Conservation (phyloP, 805 yeast species). For the Pichia nakasei region DNA sequence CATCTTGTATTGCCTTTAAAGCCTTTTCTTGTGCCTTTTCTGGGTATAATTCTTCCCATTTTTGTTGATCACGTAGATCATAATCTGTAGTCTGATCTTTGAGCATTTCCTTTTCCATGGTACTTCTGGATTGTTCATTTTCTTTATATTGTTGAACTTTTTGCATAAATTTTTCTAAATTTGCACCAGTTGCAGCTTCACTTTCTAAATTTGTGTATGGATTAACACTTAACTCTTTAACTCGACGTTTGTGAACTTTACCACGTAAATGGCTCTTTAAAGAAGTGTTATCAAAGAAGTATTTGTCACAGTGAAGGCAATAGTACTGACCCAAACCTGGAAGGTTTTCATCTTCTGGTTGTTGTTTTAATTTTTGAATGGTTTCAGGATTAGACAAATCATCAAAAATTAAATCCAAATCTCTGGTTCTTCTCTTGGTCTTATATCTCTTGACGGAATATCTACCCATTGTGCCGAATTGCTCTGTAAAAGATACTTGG, state of each 20-base stretch:
- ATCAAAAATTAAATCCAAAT: constrained; percentile 69
- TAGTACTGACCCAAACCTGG: constrained; percentile 94
- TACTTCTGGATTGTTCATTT: constrained; percentile 38
- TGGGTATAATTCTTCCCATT: constrained; percentile 21
- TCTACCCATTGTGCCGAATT: constrained; percentile 55
- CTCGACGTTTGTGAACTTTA: constrained; percentile 81
- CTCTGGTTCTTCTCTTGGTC: constrained; percentile 81
- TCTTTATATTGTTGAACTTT: constrained; percentile 51
- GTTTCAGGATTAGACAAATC: constrained; percentile 62
- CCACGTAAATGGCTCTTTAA: constrained; percentile 63
- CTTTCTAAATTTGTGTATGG: constrained; percentile 88
- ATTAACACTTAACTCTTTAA: constrained; percentile 60
- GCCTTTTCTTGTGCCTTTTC: constrained; percentile 13
- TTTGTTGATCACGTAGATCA: constrained; percentile 25
- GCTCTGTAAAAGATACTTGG: neutral
- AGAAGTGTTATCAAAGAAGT: constrained; percentile 72
- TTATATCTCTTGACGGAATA: constrained; percentile 80
- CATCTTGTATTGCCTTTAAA: constrained; percentile 3
- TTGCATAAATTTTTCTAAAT: constrained; percentile 56
- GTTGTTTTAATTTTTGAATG: constrained; percentile 63
- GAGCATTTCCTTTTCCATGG: constrained; percentile 32
- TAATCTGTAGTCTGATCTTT: constrained; percentile 23
- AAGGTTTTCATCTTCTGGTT: constrained; percentile 78
- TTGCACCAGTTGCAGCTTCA: constrained; percentile 82
- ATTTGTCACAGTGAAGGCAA: constrained; percentile 90